These are phyloP conservation scores for Heterobasidion occidentale DNA, from an alignment of 1,284 basidiomycete genomes.

Conservation along the genomic window DNA sequence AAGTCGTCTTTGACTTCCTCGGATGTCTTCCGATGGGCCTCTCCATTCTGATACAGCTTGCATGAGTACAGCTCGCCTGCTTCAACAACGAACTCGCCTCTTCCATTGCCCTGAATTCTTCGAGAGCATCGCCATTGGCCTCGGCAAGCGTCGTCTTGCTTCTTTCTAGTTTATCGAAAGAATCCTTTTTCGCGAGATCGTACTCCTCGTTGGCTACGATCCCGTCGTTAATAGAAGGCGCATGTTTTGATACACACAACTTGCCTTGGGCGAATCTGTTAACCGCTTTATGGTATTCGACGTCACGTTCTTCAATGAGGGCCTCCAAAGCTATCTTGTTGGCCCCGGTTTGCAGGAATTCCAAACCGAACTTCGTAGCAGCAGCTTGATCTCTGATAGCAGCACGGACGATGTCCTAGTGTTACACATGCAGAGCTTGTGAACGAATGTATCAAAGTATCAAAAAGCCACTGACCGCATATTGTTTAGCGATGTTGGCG, in stretches of 20 bases:
- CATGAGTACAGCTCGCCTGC: not conserved
- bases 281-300: slow-evolving; percentile 45
- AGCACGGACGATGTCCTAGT: slow-evolving; percentile 44
- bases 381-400: slow-evolving; percentile 51
- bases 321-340: slow-evolving; percentile 57
- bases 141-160: slow-evolving; percentile 40
- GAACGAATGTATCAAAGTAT: not conserved
- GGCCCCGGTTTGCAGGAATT: slow-evolving; percentile 58
- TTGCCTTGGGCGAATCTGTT: slow-evolving; percentile 45
- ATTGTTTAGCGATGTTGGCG: slow-evolving; percentile 46
- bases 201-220: not conserved
- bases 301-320: slow-evolving; percentile 48
- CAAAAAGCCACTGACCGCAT: slow-evolving; percentile 36
- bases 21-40: slow-evolving; percentile 35
- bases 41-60: slow-evolving; percentile 21
- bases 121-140: slow-evolving; percentile 38
- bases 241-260: slow-evolving; percentile 8
- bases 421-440: not conserved
- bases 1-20: slow-evolving; percentile 54
- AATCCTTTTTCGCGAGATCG: slow-evolving; percentile 34
- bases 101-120: slow-evolving; percentile 44
- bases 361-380: slow-evolving; percentile 49
- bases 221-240: not conserved
- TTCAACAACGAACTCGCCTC: slow-evolving; percentile 15
- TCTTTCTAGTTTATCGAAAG: slow-evolving; percentile 37